These are phyloP conservation scores for Fusarium duplospermum DNA, from an alignment of 2,329 filamentous ascomycete species.

Conservation along the genomic window DNA sequence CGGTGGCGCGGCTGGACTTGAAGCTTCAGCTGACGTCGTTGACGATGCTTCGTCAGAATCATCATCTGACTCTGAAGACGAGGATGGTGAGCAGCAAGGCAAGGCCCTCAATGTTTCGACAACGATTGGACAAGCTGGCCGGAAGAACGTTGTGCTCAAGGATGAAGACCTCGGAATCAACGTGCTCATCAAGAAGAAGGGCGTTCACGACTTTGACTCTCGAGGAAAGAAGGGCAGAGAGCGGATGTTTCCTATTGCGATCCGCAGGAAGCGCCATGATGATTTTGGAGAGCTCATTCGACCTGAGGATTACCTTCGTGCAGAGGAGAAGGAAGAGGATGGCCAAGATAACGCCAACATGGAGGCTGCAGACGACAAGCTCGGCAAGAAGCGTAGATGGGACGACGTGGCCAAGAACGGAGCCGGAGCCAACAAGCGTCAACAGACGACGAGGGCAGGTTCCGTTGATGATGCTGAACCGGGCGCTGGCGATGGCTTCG, in stretches of 20 bases:
- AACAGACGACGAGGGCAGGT: conserved; percentile 57
- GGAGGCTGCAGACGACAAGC: conserved; percentile 65
- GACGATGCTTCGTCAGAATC: conserved; percentile 90
- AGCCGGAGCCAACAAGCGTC: conserved; percentile 67
- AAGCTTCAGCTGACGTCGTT: conserved; percentile 77
- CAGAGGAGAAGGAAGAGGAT: conserved; percentile 87
- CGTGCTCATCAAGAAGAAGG: conserved; percentile 87
- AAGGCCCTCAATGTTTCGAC: conserved; percentile 90
- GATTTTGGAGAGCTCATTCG: conserved; percentile 95
- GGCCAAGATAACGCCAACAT: conserved; percentile 63
- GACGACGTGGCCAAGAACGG: conserved; percentile 68
- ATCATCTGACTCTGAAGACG: conserved; percentile 87
- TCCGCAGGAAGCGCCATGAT: conserved; percentile 82
- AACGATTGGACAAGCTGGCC: conserved; percentile 82
- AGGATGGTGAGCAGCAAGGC: conserved; percentile 90
- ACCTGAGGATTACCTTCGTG: conserved; percentile 91
- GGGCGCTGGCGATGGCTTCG: conserved; percentile 52
- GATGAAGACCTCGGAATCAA: conserved; percentile 95
- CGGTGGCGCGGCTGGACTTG: conserved; percentile 74
- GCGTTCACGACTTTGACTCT: conserved; percentile 93
- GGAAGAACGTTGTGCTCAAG: conserved; percentile 86
- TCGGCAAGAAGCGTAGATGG: conserved; percentile 96
- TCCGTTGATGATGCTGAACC: conserved; percentile 61
- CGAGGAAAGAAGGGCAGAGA: conserved; percentile 92
- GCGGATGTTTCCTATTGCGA: conserved; percentile 88